These are phyloP conservation scores for Pythium graminicola DNA, from an alignment of 352 stramenopile species.

Conservation along the genomic window DNA sequence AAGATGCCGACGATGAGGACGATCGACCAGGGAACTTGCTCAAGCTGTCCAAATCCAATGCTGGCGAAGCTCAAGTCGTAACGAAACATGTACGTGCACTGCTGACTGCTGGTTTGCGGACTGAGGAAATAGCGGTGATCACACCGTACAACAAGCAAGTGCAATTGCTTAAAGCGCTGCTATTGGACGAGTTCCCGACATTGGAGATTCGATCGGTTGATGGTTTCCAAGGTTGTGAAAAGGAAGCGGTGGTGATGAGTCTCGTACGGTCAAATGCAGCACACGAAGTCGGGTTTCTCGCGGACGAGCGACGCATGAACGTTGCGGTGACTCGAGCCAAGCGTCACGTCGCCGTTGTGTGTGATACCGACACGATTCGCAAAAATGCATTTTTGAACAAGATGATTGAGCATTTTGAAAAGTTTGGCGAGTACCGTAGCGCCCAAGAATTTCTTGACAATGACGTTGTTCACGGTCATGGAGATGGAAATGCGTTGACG, in stretches of 20 bases:
- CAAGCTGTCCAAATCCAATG: constrained; percentile 70
- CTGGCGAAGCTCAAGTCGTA: constrained; percentile 69
- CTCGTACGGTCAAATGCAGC: constrained; percentile 92
- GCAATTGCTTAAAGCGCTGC: constrained; percentile 84
- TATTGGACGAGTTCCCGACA: constrained; percentile 61
- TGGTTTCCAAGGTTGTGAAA: constrained; percentile 96
- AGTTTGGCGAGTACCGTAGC: constrained; percentile 87
- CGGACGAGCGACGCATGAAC: constrained; percentile 96
- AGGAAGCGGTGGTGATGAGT: constrained; percentile 97
- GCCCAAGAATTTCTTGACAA: constrained; percentile 77
- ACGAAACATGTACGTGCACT: constrained; percentile 82
- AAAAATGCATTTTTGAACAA: constrained; percentile 87
- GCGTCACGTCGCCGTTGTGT: constrained; percentile 92
- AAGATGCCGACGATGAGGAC: constrained; percentile 44
- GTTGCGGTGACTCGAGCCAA: constrained; percentile 96
- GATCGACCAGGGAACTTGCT: constrained; percentile 12
- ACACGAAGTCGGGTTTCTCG: constrained; percentile 93
- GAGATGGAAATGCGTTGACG: background rate
- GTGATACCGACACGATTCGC: constrained; percentile 92
- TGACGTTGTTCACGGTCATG: constrained; percentile 37
- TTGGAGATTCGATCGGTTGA: constrained; percentile 94
- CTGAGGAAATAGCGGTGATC: constrained; percentile 94
- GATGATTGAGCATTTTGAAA: constrained; percentile 90
- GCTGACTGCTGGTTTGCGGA: constrained; percentile 72
- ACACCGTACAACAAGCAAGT: constrained; percentile 98